Percentiles rank a stretch among this genome's conserved stretches.
phyloP scores from a whole-genome alignment of 768 basidiomycete genomes.

The Lentinula aciculospora region DNA sequence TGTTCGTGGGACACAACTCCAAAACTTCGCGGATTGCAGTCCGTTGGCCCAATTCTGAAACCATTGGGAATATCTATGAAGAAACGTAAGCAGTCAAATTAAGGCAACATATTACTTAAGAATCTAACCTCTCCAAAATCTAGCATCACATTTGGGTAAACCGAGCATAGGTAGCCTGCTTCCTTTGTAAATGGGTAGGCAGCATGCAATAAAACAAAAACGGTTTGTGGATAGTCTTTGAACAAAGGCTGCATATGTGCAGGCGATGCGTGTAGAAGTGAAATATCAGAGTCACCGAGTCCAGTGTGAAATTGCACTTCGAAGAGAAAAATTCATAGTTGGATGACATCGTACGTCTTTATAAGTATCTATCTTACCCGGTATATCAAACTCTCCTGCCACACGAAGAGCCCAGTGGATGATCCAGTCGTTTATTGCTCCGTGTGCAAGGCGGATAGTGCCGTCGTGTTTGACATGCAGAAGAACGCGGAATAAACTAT shows the following conservation, averaged over 20 bases:
- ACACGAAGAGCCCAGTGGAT: conserved; percentile 51
- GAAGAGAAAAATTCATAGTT: not conserved
- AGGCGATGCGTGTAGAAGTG: conserved; percentile 51
- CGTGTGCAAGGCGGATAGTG: conserved; percentile 51
- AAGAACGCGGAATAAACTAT: conserved; percentile 24
- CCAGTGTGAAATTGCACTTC: conserved; percentile 85
- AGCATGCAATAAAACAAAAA: conserved; percentile 66
- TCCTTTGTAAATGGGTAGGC: conserved; percentile 78
- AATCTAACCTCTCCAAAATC: conserved; percentile 67
- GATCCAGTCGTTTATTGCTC: conserved; percentile 61
- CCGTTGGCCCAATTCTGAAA: conserved; percentile 61
- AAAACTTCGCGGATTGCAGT: conserved; percentile 55
- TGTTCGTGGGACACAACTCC: conserved; percentile 71
- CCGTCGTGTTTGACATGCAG: conserved; percentile 27
- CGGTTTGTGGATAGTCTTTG: conserved; percentile 52
- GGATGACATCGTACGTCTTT: too few species aligned
- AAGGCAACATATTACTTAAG: not conserved
- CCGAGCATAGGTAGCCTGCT: conserved; percentile 68
- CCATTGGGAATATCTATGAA: conserved; percentile 53
- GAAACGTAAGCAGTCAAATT: not conserved
- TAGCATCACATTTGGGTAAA: conserved; percentile 69
- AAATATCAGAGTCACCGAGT: conserved; percentile 70
- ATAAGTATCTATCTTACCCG: conserved; percentile 57
- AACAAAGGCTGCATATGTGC: conserved; percentile 66
- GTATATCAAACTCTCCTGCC: conserved; percentile 48